Base-by-base conservation (phyloP, 345 rosid species). In the Cochlearia excelsa region DNA sequence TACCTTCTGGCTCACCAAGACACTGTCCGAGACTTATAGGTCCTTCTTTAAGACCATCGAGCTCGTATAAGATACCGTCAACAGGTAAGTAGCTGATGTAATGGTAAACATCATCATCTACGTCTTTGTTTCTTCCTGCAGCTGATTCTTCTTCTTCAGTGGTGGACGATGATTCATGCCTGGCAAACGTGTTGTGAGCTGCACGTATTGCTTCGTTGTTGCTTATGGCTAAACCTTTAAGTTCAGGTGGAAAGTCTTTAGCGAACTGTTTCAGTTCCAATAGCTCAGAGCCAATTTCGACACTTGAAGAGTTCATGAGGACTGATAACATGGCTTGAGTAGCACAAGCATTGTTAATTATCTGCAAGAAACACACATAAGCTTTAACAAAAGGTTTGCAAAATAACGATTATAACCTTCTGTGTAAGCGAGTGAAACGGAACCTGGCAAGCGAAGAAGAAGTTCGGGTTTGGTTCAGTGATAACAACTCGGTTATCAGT, bases 401-500 rank as follows among this genome's bases (percentile, higher is more conserved):
- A 5, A 16, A 33, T 8, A 7, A 34, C 9, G 4, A 46, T 26
- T 37, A 51, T 30, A 48, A 52, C 26, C 9, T 44, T 45, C 9
- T 33, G 31, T 6, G 2, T 9, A 30, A 16, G 51, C 27, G 5
- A 45, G 23, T 42, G 35, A 42, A 9, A 1, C 38, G 46, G 34
- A 26, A 72, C 76, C 72, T 72, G 76, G 51, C 57, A 66, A 9
- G 76, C 76, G 30, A 72, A 72, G 68, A 72, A 72, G 72, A 72
- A 66, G 45, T 66, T 72, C 0, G 72, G 76, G 59, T 72, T 66
- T 48, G 76, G 76, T 28, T 72, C 76, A 0, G 53, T 72, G 64
- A 72, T 72, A 0, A 72, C 76, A 60, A 49, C 57, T 59, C 75
- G 75, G 30, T 26, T 35, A 49, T 72, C 75, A 28, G 46, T 66